Evolutionary conservation across 352 stramenopile genomes (phyloP), one percentile per base, ranked within the genome.

Genomic region (Phytophthora meadii): DNA sequence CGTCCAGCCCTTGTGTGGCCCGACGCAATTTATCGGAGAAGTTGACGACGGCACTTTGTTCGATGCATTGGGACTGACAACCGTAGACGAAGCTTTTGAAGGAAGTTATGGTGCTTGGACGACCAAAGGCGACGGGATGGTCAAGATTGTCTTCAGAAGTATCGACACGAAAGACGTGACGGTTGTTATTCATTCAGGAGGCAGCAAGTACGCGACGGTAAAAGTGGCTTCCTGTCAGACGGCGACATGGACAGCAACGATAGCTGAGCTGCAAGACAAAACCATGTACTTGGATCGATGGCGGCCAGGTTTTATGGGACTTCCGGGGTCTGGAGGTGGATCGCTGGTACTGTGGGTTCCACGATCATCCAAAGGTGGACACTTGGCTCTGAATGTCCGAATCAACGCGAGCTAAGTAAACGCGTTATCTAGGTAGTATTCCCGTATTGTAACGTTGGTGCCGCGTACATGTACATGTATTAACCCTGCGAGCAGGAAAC

Each of bases 241-340:
- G 2, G 65, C 65, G 37, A 53, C 48, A 12, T 86, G 77, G 75
- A 80, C 68, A 12, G 64, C 71, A 14, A 62, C 50, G 9, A 54
- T 86, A 30, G 25, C 51, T 4, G 62, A 68, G 1, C 63, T 86
- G 22, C 54, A 82, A 63, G 74, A 86, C 61, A 83, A 82, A 50
- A 85, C 73, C 4, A 15, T 87, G 54, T 87, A 87, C 54, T 32
- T 87, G 30, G 78, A 87, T 70, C 76, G 78, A 48, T 87, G 76
- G 76, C 76, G 78, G 6, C 74, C 70, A 30, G 66, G 72, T 37
- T 55, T 80, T 57, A 45, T 81, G 5, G 68, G 64, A 25, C 63
- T 87, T 24, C 42, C 63, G 12, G 50, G 63, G 28, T 63, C 56
- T 1, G 49, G 63, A 11, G 63, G 63, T 19, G 73, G 78, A 14